Evolutionary conservation across 2,329 filamentous ascomycete species (phyloP).

Genomic region (Penicillium sp.): DNA sequence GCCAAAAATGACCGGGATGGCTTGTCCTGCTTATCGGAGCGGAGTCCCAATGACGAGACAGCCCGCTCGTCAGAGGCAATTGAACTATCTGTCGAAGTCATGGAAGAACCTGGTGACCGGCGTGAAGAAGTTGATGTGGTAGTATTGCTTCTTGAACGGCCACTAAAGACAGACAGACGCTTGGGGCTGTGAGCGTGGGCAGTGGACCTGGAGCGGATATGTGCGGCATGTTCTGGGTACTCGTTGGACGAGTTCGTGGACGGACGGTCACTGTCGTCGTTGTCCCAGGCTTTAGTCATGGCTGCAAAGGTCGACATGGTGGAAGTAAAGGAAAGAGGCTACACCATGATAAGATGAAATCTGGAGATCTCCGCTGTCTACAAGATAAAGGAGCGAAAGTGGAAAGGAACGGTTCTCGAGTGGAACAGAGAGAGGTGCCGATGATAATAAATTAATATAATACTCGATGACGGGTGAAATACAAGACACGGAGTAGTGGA

Average conservation of each 20-base stretch:
- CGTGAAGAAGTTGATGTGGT: conserved; percentile 52
- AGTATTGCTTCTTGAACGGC: conserved; percentile 45
- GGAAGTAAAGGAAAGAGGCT: neutral
- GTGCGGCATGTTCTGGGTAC: conserved; percentile 33
- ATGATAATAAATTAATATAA: conserved; percentile 12
- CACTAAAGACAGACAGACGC: conserved; percentile 41
- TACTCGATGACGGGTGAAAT: conserved; percentile 7
- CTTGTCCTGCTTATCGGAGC: conserved; percentile 35
- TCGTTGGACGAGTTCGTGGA: conserved; percentile 35
- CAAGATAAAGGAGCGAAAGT: conserved; percentile 8
- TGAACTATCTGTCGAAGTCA: conserved; percentile 38
- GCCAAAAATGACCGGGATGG: conserved; percentile 42
- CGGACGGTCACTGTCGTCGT: conserved; percentile 30
- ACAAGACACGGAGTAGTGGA: conserved; percentile 2
- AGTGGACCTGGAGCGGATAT: conserved; percentile 37
- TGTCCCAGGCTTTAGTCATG: conserved; percentile 14
- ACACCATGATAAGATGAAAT: conserved; percentile 11
- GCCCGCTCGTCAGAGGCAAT: conserved; percentile 33
- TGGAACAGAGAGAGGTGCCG: conserved; percentile 6
- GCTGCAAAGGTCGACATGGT: conserved; percentile 9
- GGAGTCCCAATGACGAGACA: conserved; percentile 25
- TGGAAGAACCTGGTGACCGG: conserved; percentile 47
- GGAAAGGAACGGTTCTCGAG: conserved; percentile 7
- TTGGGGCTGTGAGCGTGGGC: conserved; percentile 39
- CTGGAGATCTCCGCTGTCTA: conserved; percentile 10